These are phyloP conservation scores for fission yeast (Schizosaccharomyces pombe) DNA, from an alignment of 805 yeast species.

Conservation along the genomic window DNA sequence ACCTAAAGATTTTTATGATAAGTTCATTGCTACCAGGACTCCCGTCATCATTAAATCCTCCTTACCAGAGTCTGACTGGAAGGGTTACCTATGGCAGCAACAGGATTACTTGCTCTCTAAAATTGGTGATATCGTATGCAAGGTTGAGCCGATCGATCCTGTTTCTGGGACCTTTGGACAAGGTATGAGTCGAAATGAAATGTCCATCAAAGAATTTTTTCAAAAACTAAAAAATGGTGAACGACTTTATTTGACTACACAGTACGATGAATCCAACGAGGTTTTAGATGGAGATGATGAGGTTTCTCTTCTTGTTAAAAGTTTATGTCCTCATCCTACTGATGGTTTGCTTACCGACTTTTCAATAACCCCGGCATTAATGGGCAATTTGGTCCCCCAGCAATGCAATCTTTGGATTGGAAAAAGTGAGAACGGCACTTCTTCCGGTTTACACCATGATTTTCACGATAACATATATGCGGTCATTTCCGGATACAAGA, in stretches of 20 bases:
- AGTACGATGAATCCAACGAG: slow-evolving; percentile 2
- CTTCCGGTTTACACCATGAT: slow-evolving; percentile 5
- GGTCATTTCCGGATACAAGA: background rate
- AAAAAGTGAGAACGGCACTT: background rate
- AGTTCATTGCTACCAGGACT: background rate
- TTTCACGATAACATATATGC: slow-evolving; percentile 2
- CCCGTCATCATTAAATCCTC: background rate
- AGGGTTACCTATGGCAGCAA: background rate
- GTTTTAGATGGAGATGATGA: background rate
- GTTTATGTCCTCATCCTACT: background rate
- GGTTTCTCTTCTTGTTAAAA: background rate
- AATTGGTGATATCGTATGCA: background rate
- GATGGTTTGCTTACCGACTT: background rate
- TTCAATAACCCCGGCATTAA: background rate
- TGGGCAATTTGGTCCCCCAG: slow-evolving; percentile 3
- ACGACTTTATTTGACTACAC: slow-evolving; percentile 1
- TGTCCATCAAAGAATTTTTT: slow-evolving; percentile 2
- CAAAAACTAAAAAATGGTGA: background rate
- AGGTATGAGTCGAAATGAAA: background rate
- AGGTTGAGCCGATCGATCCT: slow-evolving; percentile 2
- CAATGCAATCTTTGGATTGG: slow-evolving; percentile 4
- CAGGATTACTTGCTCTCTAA: background rate
- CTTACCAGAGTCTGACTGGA: slow-evolving; percentile 1
- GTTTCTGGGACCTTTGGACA: background rate
- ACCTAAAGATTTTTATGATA: background rate